These are phyloP conservation scores for Xylaria curta DNA, from an alignment of 495 filamentous ascomycete species.

Conservation along the genomic window DNA sequence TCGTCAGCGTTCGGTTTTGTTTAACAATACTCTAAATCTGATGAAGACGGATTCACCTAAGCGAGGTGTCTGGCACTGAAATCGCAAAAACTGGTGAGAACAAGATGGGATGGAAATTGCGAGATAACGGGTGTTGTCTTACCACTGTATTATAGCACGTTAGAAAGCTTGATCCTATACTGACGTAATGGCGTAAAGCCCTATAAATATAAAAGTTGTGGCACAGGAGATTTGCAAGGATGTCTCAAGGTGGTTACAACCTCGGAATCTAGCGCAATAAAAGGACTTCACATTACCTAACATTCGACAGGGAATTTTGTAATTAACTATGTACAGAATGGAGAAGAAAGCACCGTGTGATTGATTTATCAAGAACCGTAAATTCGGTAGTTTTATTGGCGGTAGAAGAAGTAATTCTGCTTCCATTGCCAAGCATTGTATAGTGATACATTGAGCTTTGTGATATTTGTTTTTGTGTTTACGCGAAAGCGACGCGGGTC, in stretches of 20 bases:
- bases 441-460: not conserved
- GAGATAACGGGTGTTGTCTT: not conserved
- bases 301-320: not conserved
- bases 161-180: not conserved
- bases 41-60: not conserved
- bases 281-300: not conserved
- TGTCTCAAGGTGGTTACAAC: too few relatives aligned
- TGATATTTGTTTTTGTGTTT: not conserved
- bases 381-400: not conserved
- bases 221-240: not conserved
- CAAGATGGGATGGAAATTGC: not conserved
- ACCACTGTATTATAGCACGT: not conserved
- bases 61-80: not conserved
- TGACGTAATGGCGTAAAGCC: not conserved
- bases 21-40: not conserved
- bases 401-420: too few relatives aligned
- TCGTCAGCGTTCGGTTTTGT: not conserved
- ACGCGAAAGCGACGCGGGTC: not conserved
- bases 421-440: too few relatives aligned
- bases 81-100: not conserved
- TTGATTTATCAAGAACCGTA: not conserved
- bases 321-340: not conserved
- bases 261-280: too few relatives aligned
- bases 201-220: not conserved
- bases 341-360: not conserved